Evolutionary conservation across 495 filamentous ascomycete species (phyloP), one percentile per base, ranked within the genome.

Genomic region (Aspergillus wentii): DNA sequence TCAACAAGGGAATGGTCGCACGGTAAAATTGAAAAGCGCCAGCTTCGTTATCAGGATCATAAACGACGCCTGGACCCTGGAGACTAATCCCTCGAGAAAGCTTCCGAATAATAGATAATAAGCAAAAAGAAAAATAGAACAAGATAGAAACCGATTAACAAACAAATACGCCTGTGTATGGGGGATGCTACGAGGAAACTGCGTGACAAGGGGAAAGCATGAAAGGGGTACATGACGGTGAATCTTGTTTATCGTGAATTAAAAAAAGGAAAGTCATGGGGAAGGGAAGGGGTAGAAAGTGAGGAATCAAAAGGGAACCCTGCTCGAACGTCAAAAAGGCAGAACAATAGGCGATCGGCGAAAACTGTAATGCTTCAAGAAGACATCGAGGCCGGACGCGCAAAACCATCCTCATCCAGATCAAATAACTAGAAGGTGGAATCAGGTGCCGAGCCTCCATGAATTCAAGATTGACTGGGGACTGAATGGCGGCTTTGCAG

Each of bases 151-250:
- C 54, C 41, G 55, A 57, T 51, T 51, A 57, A 56, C 49, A 57
- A 59, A 59, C 44, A 59, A 54, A 49, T 63, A 61, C 65, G 63
- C 67, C 65, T 52, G 59, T 68, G 60, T 66, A 68, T 69, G 63
- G 65, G 53, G 47, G 51, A 66, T 66, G 60, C 62, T 63, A 61
- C 41, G 46, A 32, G 26, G 30, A 20, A 46, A 46, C 10, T 9
- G 17, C 18, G 10, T 30, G 30, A 32, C 25, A 44, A 39, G 33
- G 43, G 40, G 40, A 31, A 33, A 43, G 23, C 35, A 41, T 46
- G 44, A 40, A 35, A 63, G 62, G 63, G 57, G 62, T 75, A 76
- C 73, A 76, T 71, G 73, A 76, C 48, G 69, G 73, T 74, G 73
- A 68, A 76, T 76, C 73, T 73, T 68, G 51, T 63, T 65, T 71